phyloP scores from a whole-genome alignment of 352 stramenopile species.

The Pythium grandisporangium region DNA sequence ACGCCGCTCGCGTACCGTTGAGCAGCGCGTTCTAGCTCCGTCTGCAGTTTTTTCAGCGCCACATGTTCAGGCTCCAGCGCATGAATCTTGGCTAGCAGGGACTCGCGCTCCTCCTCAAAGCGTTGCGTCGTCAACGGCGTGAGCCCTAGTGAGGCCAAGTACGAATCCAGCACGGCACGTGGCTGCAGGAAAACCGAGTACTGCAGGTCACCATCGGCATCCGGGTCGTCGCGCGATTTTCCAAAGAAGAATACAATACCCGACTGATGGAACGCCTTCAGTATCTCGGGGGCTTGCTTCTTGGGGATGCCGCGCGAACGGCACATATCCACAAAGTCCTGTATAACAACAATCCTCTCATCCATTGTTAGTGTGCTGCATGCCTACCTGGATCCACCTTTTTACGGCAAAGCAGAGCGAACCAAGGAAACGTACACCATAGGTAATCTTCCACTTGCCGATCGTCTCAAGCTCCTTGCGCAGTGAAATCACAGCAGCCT shows the following conservation, averaged over 20 bases:
- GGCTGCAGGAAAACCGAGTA: slow-evolving; percentile 77
- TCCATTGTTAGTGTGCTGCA: no score
- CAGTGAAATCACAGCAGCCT: slow-evolving; percentile 69
- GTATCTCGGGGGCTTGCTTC: slow-evolving; percentile 70
- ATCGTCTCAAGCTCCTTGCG: slow-evolving; percentile 59
- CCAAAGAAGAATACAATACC: slow-evolving; percentile 77
- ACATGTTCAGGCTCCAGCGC: slow-evolving; percentile 57
- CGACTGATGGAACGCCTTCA: slow-evolving; percentile 67
- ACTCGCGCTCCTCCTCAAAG: slow-evolving; percentile 53
- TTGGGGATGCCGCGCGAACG: slow-evolving; percentile 69
- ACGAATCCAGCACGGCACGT: slow-evolving; percentile 67
- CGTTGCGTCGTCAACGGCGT: slow-evolving; percentile 58
- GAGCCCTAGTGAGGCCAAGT: slow-evolving; percentile 68
- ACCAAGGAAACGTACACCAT: slow-evolving; percentile 17
- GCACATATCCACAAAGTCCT: slow-evolving; percentile 70
- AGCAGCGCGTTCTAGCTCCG: slow-evolving; percentile 48
- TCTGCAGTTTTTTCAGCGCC: slow-evolving; percentile 50
- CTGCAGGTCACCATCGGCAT: no score
- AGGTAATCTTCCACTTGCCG: slow-evolving; percentile 75
- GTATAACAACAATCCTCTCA: no score
- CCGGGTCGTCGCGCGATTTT: slow-evolving; percentile 63
- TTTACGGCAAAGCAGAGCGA: background rate
- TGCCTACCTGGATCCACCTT: background rate
- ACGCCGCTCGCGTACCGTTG: slow-evolving; percentile 51
- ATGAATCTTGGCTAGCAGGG: slow-evolving; percentile 56